Evolutionary conservation across 192 early-diverging fungal genomes (phyloP).

Genomic region (Coemansia sp.): DNA sequence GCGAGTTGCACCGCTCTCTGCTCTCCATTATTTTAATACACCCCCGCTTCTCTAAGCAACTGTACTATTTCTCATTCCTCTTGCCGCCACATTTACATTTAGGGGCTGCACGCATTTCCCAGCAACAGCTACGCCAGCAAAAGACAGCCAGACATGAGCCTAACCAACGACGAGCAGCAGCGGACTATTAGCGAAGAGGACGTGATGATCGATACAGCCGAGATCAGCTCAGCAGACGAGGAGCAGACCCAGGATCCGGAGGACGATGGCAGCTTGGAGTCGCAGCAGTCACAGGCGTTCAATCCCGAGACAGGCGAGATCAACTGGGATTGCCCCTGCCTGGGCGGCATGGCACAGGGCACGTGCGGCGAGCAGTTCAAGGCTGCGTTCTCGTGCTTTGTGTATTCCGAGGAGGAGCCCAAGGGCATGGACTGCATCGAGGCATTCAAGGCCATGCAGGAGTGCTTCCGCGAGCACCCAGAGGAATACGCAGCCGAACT

Average conservation of each 20-base stretch:
- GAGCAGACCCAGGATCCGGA: slow-evolving; percentile 14
- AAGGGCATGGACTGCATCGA: slow-evolving; percentile 98
- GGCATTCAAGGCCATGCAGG: slow-evolving; percentile 90
- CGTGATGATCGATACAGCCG: neutral
- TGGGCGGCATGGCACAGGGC: slow-evolving; percentile 91
- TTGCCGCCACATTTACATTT: too few relatives aligned
- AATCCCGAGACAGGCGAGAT: slow-evolving; percentile 83
- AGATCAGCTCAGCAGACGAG: neutral
- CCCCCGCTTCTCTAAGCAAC: too few relatives aligned
- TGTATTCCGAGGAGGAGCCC: slow-evolving; percentile 87
- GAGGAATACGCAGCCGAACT: slow-evolving; percentile 84
- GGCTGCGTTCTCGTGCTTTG: slow-evolving; percentile 95
- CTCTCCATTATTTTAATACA: too few relatives aligned
- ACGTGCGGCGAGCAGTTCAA: slow-evolving; percentile 98
- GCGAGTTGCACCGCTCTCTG: too few relatives aligned
- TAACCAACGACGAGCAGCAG: too few relatives aligned
- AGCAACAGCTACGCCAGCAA: too few relatives aligned
- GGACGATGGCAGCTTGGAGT: slow-evolving; percentile 8
- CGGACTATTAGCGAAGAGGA: too few relatives aligned
- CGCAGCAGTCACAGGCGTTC: slow-evolving; percentile 57
- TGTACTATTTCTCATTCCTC: too few relatives aligned
- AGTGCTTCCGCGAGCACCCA: slow-evolving; percentile 85
- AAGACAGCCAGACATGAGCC: too few relatives aligned
- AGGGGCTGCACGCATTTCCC: too few relatives aligned
- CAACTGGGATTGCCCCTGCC: slow-evolving; percentile 96